phyloP scores from a whole-genome alignment of 495 filamentous ascomycete species.

The Tuber magnatum region DNA sequence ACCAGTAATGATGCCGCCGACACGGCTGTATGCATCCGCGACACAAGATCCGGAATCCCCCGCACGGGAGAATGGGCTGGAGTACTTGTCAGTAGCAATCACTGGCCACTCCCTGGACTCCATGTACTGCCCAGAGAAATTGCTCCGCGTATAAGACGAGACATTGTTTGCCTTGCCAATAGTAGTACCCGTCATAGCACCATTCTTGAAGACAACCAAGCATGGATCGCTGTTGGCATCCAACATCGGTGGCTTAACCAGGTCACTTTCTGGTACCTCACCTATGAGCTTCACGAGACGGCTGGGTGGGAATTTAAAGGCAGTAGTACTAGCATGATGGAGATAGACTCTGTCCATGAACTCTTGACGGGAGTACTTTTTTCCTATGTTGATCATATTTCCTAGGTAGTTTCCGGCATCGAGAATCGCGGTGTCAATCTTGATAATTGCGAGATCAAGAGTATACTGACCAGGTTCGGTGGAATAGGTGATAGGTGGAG shows the following conservation, averaged over 20 bases:
- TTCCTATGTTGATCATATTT: not conserved
- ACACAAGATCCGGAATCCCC: not conserved
- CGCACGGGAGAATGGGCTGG: not conserved
- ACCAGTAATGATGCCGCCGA: not conserved
- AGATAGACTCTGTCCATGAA: not conserved
- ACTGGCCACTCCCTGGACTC: not conserved
- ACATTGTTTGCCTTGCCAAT: not conserved
- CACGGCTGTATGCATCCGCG: not conserved
- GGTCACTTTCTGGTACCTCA: not conserved
- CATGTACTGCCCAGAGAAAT: not conserved
- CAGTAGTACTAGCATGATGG: not conserved
- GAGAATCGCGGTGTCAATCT: not conserved
- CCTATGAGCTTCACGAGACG: not conserved
- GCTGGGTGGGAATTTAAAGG: not conserved
- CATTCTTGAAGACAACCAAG: not conserved
- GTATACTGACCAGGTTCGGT: not conserved
- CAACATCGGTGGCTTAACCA: not conserved
- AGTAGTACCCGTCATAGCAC: not conserved
- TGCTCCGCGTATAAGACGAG: not conserved
- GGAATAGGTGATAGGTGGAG: not conserved
- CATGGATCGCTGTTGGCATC: not conserved
- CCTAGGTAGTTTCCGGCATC: not conserved
- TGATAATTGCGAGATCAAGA: not conserved
- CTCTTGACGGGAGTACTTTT: not conserved
- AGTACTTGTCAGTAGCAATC: not conserved